These are phyloP conservation scores for Xerocomus amazonicus DNA, from an alignment of 1,284 basidiomycete species.

Conservation along the genomic window DNA sequence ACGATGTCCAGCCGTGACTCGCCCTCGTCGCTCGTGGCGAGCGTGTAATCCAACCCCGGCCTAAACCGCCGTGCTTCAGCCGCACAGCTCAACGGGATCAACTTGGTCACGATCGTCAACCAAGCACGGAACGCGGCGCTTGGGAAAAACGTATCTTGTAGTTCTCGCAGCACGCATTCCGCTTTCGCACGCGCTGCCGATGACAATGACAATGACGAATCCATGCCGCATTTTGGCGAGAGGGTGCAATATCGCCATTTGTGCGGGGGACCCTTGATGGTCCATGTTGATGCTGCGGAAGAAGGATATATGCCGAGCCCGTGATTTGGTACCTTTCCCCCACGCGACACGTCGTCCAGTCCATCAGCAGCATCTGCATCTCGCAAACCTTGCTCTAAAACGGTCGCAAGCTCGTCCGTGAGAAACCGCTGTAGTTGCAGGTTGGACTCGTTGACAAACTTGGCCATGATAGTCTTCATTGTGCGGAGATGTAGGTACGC, in stretches of 20 bases:
- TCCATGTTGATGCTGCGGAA: constrained; percentile 59
- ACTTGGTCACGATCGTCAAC: constrained; percentile 75
- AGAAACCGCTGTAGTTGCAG: constrained; percentile 91
- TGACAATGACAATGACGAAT: constrained; percentile 17
- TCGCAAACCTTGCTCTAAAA: constrained; percentile 64
- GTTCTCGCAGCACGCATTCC: constrained; percentile 48
- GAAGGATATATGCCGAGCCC: constrained; percentile 44
- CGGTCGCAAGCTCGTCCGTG: constrained; percentile 58
- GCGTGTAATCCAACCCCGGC: constrained; percentile 92
- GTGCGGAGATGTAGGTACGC: constrained; percentile 85
- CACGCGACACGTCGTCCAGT: constrained; percentile 48
- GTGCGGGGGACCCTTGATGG: constrained; percentile 83
- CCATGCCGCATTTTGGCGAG: constrained; percentile 3
- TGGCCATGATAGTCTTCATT: constrained; percentile 74
- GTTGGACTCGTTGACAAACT: constrained; percentile 87
- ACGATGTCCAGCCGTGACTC: constrained; percentile 85
- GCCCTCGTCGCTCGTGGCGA: constrained; percentile 85
- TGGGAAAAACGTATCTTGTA: constrained; percentile 76
- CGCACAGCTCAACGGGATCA: constrained; percentile 74
- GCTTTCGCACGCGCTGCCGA: constrained; percentile 44
- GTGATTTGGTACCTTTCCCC: constrained; percentile 63
- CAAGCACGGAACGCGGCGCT: constrained; percentile 88
- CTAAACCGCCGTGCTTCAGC: constrained; percentile 85
- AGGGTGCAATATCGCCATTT: constrained; percentile 90
- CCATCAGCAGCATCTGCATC: constrained; percentile 68